Conservation (phyloP, 2,329 filamentous ascomycete genomes). For the Bisporella sp. region DNA sequence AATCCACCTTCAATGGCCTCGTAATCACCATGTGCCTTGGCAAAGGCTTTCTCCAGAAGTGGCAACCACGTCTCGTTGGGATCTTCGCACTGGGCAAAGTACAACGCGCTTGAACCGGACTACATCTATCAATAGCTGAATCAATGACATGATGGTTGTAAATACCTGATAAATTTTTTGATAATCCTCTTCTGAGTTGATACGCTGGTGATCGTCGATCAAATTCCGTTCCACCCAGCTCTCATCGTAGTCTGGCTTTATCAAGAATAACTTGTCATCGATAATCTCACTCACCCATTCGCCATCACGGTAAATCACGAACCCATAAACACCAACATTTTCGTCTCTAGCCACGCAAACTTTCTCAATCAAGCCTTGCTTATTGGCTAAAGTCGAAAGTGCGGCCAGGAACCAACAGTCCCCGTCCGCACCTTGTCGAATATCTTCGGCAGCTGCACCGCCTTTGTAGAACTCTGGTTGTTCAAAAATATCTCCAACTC, state of each 20-base stretch:
- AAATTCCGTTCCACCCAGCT: slow-evolving; percentile 57
- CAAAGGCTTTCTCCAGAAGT: slow-evolving; percentile 74
- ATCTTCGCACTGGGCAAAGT: slow-evolving; percentile 69
- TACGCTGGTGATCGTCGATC: slow-evolving; percentile 63
- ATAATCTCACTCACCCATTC: slow-evolving; percentile 84
- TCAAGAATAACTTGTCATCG: slow-evolving; percentile 82
- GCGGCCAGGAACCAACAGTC: slow-evolving; percentile 86
- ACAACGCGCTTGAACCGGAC: slow-evolving; percentile 65
- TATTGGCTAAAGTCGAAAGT: slow-evolving; percentile 60
- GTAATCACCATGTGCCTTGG: slow-evolving; percentile 75
- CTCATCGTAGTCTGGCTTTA: slow-evolving; percentile 74
- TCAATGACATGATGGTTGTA: slow-evolving; percentile 37
- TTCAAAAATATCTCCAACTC: slow-evolving; percentile 68
- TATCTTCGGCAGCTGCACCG: slow-evolving; percentile 64
- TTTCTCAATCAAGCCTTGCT: slow-evolving; percentile 37
- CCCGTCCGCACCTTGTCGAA: slow-evolving; percentile 69
- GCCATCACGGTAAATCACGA: slow-evolving; percentile 79
- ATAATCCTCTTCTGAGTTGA: slow-evolving; percentile 52
- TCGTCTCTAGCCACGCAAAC: slow-evolving; percentile 29
- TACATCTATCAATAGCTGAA: slow-evolving; percentile 5
- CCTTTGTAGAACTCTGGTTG: slow-evolving; percentile 70
- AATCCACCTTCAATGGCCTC: slow-evolving; percentile 68
- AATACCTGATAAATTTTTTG: slow-evolving; percentile 37
- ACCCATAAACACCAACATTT: slow-evolving; percentile 77
- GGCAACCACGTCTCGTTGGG: slow-evolving; percentile 80